Percentiles rank a stretch among this genome's conserved stretches.
These are phyloP conservation scores for Rubroshorea leprosula DNA, from an alignment of 345 rosid species.

Conservation along the genomic window DNA sequence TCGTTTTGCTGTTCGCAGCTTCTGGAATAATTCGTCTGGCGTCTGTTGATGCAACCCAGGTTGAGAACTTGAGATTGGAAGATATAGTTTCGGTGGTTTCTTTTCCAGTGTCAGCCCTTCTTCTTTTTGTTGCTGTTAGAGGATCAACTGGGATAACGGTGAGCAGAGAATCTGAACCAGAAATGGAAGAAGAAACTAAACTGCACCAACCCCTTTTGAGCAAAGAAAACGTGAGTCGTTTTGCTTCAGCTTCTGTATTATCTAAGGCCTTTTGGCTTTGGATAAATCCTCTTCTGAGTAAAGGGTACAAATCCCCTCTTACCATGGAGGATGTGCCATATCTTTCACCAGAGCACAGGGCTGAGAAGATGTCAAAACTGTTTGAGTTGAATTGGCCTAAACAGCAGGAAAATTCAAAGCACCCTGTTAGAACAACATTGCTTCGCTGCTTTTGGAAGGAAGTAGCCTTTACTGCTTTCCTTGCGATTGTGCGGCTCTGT, in stretches of 20 bases:
- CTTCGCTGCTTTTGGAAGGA: conserved; percentile 76
- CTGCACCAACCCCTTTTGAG: conserved; percentile 31
- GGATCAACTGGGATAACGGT: conserved; percentile 62
- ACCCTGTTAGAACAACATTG: conserved; percentile 68
- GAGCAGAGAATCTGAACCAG: conserved; percentile 26
- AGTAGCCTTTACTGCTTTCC: conserved; percentile 61
- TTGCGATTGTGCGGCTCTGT: conserved; percentile 62
- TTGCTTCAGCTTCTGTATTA: conserved; percentile 62
- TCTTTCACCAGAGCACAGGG: conserved; percentile 72
- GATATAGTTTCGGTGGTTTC: conserved; percentile 50
- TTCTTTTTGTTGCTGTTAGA: conserved; percentile 45
- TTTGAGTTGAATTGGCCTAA: conserved; percentile 73
- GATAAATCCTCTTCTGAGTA: conserved; percentile 78
- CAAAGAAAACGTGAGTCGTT: conserved; percentile 44
- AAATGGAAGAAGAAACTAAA: conserved; percentile 25
- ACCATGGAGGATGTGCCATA: conserved; percentile 64
- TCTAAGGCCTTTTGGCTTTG: conserved; percentile 82
- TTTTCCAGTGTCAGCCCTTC: conserved; percentile 49
- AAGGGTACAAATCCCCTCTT: conserved; percentile 78
- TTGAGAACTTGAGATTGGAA: conserved; percentile 36
- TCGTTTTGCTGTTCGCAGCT: conserved; percentile 39
- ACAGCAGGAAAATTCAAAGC: conserved; percentile 47
- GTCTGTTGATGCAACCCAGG: conserved; percentile 20
- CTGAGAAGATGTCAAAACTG: conserved; percentile 62
- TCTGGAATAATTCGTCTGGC: conserved; percentile 52